A percentile compares a stretch with the other conserved stretches of the same genome.
These are phyloP conservation scores for Backusella tuberculispora DNA, from an alignment of 192 early-diverging fungal species.

Conservation along the genomic window DNA sequence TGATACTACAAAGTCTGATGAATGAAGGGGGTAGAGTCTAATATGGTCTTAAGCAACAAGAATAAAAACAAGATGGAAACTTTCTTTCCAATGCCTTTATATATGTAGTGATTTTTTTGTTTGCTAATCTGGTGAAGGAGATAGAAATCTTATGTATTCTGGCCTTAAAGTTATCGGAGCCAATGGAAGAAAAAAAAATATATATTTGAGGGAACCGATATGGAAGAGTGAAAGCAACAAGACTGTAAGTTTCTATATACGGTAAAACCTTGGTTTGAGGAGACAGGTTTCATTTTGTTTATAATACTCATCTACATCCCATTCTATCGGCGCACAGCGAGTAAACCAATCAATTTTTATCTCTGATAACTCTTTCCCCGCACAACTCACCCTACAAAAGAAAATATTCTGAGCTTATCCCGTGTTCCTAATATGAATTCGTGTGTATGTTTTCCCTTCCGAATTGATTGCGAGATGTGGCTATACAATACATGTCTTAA, in stretches of 20 bases:
- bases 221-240: background rate
- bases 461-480: background rate
- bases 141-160: background rate
- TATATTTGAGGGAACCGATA: background rate
- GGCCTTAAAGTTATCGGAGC: background rate
- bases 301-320: background rate
- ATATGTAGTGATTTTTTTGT: background rate
- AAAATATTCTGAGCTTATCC: background rate
- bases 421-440: conserved; percentile 1
- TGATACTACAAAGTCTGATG: background rate
- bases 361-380: background rate
- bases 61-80: conserved; percentile 3
- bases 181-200: background rate
- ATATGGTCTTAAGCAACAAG: conserved; percentile 4
- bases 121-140: conserved; percentile 7
- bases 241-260: background rate
- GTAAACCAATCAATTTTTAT: background rate
- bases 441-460: conserved; percentile 4
- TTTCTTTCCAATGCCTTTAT: background rate
- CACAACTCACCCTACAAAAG: background rate
- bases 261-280: conserved; percentile 16
- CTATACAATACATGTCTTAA: background rate
- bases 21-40: conserved; percentile 9
- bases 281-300: conserved; percentile 1
- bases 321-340: background rate